phyloP scores from a whole-genome alignment of 2,329 filamentous ascomycete species.

The Sarocladium brachiariae region DNA sequence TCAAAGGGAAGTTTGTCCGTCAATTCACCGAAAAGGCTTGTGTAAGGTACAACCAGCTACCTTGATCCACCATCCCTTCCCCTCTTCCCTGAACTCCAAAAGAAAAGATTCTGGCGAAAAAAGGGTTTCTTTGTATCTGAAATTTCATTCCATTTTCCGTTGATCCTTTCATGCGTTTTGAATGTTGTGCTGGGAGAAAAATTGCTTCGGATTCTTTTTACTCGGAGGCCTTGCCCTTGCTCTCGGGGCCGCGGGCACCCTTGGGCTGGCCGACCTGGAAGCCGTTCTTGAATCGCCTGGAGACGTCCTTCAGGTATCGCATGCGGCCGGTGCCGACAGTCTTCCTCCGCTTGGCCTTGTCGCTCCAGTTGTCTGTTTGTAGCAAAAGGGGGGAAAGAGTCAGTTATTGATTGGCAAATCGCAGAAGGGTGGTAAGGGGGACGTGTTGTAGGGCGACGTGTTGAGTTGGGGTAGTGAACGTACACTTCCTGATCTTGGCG shows the following conservation, averaged over 20 bases:
- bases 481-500: constrained; percentile 98
- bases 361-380: constrained; percentile 89
- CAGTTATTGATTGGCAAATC: too few relatives aligned
- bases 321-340: constrained; percentile 95
- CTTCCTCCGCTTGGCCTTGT: constrained; percentile 99
- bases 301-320: constrained; percentile 87
- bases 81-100: constrained; percentile 2
- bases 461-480: constrained; percentile 35
- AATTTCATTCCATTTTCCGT: neutral
- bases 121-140: neutral
- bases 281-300: constrained; percentile 94
- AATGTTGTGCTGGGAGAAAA: neutral
- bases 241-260: constrained; percentile 62
- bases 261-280: constrained; percentile 90
- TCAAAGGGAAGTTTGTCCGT: neutral
- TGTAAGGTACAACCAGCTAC: constrained; percentile 2
- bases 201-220: neutral
- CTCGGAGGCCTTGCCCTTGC: constrained; percentile 13
- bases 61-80: neutral
- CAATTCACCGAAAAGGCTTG: constrained; percentile 2
- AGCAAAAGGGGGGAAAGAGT: too few relatives aligned
- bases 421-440: too few relatives aligned
- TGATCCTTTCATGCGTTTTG: neutral
- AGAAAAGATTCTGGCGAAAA: neutral
- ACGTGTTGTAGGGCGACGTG: too few relatives aligned